Evolutionary conservation across 805 yeast genomes (phyloP).

Genomic region (Myxozyma neglecta): DNA sequence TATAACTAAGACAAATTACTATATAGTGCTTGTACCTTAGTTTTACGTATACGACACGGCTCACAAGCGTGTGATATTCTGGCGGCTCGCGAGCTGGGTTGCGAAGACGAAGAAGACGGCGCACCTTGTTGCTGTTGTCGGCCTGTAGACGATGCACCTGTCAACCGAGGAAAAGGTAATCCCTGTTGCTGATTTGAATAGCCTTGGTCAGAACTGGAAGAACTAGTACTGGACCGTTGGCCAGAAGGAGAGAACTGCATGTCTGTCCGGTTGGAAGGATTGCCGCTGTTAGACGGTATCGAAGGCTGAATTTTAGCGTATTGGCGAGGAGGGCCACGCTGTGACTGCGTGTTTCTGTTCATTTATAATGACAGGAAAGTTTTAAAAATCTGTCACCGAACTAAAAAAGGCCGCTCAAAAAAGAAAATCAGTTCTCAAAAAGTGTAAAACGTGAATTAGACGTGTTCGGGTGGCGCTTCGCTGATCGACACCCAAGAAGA

Average conservation of each 20-base stretch:
- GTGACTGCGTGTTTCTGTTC: neutral
- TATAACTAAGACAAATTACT: neutral
- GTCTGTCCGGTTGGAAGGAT: neutral
- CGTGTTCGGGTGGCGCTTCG: neutral
- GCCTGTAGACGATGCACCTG: neutral
- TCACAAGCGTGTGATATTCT: slow-evolving; percentile 27
- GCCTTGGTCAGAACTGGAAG: neutral
- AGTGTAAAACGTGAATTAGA: neutral
- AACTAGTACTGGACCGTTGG: neutral
- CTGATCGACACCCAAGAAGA: slow-evolving; percentile 1
- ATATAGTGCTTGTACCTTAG: slow-evolving; percentile 1
- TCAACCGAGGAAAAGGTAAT: neutral
- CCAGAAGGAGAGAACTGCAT: neutral
- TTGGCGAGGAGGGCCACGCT: neutral
- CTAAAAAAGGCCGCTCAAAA: neutral
- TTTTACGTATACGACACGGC: slow-evolving; percentile 23
- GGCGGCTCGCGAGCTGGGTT: slow-evolving; percentile 4
- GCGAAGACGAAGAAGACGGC: slow-evolving; percentile 1
- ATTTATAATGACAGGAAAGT: neutral
- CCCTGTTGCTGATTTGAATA: neutral
- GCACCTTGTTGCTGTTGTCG: neutral
- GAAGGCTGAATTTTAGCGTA: slow-evolving; percentile 4
- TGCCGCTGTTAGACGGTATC: neutral
- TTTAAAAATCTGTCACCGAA: neutral
- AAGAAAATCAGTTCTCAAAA: neutral